phyloP scores from a whole-genome alignment of 164 flowering plant genomes.

The Cinnamomum chago region DNA sequence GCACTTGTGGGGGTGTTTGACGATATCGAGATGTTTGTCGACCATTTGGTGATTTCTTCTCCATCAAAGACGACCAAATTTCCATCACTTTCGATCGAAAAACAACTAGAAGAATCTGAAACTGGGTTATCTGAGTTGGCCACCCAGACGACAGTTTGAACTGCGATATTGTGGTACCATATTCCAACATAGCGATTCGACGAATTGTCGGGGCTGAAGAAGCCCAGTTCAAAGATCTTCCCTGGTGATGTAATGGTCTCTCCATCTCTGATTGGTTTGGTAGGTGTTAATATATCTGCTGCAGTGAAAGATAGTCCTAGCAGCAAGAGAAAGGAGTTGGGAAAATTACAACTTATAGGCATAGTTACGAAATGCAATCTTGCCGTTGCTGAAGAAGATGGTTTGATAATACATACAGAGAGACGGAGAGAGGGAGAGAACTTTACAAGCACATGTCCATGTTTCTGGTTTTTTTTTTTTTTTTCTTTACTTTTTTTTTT shows the following conservation, averaged over 20 bases:
- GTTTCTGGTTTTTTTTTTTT: no score
- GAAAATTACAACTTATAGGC: background rate
- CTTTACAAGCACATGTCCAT: no score
- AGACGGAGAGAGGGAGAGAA: no score
- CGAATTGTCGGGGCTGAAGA: conserved; percentile 14
- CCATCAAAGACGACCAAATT: conserved; percentile 6
- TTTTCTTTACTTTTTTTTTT: no score
- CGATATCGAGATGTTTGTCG: background rate
- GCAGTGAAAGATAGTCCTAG: background rate
- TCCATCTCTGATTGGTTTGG: conserved; percentile 2
- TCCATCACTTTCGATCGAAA: background rate
- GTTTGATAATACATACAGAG: no score
- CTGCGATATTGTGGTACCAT: conserved; percentile 9
- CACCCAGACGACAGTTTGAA: conserved; percentile 2
- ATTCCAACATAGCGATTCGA: conserved; percentile 4
- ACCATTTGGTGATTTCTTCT: background rate
- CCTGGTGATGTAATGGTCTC: conserved; percentile 1
- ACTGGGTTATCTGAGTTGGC: conserved; percentile 11
- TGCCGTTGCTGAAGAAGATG: no score
- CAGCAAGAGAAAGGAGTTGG: background rate
- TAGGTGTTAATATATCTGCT: background rate
- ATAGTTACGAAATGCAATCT: no score
- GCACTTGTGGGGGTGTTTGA: background rate
- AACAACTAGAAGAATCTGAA: background rate
- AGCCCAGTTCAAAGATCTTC: conserved; percentile 9